Conservation (phyloP, 1,284 basidiomycete genomes). For the Irpex lacteus region DNA sequence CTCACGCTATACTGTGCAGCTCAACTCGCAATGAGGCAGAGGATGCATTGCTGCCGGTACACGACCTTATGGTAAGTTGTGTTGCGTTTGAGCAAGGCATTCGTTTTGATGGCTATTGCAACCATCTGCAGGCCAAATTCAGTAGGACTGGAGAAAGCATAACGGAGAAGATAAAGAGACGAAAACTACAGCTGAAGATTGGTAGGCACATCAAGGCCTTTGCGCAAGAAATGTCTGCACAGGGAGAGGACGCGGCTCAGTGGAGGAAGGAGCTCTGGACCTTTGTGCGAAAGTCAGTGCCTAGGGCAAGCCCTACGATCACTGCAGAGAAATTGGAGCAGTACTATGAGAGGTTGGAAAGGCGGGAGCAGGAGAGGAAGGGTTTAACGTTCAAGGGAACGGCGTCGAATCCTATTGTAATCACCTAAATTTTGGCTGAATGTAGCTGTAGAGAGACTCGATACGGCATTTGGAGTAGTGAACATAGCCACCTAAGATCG, state of each 20-base stretch:
- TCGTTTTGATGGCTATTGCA: no score
- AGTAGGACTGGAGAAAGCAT: not conserved
- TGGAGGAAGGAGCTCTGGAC: constrained; percentile 4
- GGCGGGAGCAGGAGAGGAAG: no score
- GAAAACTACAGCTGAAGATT: not conserved
- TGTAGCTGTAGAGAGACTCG: no score
- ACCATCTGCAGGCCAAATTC: not conserved
- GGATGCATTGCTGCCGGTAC: not conserved
- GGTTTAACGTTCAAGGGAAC: no score
- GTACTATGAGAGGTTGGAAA: no score
- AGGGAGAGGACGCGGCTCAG: not conserved
- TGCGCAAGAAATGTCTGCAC: not conserved
- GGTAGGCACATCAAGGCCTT: not conserved
- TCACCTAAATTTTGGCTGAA: no score
- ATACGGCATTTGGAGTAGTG: no score
- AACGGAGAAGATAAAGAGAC: not conserved
- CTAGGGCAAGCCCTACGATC: not conserved
- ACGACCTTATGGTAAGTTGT: not conserved
- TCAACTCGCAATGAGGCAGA: no score
- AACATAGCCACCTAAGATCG: no score
- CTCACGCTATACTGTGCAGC: no score
- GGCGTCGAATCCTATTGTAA: no score
- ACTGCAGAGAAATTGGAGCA: no score
- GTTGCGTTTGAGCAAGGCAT: not conserved
- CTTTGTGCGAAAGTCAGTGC: not conserved